Base-by-base conservation (phyloP, 306 rosid genomes). In the Vachellia collinsii region DNA sequence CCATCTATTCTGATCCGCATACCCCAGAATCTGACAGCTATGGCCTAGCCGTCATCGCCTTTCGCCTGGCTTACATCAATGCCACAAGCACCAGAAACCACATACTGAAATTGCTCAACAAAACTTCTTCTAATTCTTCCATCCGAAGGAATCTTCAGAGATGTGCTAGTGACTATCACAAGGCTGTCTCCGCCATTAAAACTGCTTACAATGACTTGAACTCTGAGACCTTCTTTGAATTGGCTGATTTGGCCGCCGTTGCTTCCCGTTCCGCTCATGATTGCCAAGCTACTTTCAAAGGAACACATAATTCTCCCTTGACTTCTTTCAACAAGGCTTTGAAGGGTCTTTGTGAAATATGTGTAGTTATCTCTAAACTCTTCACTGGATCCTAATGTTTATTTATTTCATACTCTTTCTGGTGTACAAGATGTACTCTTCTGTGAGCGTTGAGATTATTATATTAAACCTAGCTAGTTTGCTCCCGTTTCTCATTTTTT, bases 301-400 rank as follows among this genome's bases (percentile, higher is more conserved):
- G 79, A 53, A 76, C 53, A 3, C 43, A 8, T 42, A 11, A 3
- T 56, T 73, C 79, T 51, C 53, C 75, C 0, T 70, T 86, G 6
- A 17, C 74, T 29, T 68, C 72, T 61, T 76, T 78, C 80, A 88
- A 86, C 22, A 64, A 43, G 36, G 83, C 51, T 42, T 71, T 86
- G 11, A 80, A 63, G 72, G 79, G 78, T 36, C 82, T 89, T 47
- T 84, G 88, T 68, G 84, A 90, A 81, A 86, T 90, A 72, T 88
- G 91, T 79, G 72, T 69, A 2, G 87, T 50, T 50, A 71, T 88
- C n/a, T 86, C 91, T 61, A 73, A 88, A 46, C 82, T 83, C 58
- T 78, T 86, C 71, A 75, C 76, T 6, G 46, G 56, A 7, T 44
- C 68, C 53, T 79, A 75, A 64, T 71, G 29, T 16, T 3, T 25